phyloP scores from a whole-genome alignment of 805 yeast genomes.

The Torulaspora quercuum region DNA sequence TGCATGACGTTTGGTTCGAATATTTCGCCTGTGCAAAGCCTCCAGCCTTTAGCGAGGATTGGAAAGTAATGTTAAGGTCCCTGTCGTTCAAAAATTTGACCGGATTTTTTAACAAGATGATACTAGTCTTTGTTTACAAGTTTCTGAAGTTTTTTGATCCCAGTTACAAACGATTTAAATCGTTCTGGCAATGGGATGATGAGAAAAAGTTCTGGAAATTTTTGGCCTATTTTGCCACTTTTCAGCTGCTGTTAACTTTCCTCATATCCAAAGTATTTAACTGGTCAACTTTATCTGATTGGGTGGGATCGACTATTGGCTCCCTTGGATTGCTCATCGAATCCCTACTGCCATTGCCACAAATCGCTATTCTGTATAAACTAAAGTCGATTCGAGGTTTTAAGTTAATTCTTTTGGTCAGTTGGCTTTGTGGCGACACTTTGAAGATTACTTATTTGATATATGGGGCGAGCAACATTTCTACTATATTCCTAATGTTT shows the following conservation, averaged over 20 bases:
- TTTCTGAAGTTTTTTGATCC: conserved; percentile 65
- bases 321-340: conserved; percentile 66
- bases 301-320: conserved; percentile 53
- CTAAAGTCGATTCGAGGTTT: conserved; percentile 72
- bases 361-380: conserved; percentile 65
- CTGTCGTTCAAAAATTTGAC: conserved; percentile 23
- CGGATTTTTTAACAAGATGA: conserved; percentile 27
- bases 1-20: conserved; percentile 36
- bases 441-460: conserved; percentile 69
- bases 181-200: conserved; percentile 86
- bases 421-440: conserved; percentile 89
- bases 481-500: conserved; percentile 60
- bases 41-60: conserved; percentile 27
- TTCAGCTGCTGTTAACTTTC: conserved; percentile 37
- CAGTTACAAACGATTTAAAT: conserved; percentile 56
- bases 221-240: conserved; percentile 44
- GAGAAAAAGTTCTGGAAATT: conserved; percentile 61
- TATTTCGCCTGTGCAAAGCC: conserved; percentile 28
- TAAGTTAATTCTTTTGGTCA: conserved; percentile 64
- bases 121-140: conserved; percentile 36
- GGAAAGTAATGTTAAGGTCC: conserved; percentile 29
- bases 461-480: conserved; percentile 71
- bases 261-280: conserved; percentile 33
- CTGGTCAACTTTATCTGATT: conserved; percentile 51
- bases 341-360: conserved; percentile 71